Conservation (phyloP, 495 filamentous ascomycete genomes). For the Penicillium subrubescens region DNA sequence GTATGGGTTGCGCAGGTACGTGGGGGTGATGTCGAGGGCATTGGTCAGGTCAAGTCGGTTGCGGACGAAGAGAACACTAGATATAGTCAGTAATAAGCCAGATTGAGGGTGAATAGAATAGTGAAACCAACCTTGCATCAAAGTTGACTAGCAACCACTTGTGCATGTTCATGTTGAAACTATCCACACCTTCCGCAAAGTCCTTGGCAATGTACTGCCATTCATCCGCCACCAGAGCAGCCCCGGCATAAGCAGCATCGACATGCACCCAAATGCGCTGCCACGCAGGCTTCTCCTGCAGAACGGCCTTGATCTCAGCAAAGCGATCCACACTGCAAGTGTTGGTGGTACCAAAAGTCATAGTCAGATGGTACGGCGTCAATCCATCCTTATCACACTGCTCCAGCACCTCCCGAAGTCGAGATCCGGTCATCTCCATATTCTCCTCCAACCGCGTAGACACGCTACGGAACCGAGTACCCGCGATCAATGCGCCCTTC, state of each 20-base stretch:
- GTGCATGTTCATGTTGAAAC: conserved; percentile 95
- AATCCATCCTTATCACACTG: conserved; percentile 65
- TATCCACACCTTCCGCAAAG: conserved; percentile 70
- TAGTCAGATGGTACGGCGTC: conserved; percentile 82
- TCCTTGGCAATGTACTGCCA: conserved; percentile 68
- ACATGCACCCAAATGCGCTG: conserved; percentile 85
- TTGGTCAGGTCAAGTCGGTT: conserved; percentile 73
- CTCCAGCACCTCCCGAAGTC: conserved; percentile 61
- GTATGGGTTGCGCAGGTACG: conserved; percentile 80
- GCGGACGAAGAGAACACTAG: conserved; percentile 74
- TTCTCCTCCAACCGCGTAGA: conserved; percentile 60
- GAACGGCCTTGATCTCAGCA: conserved; percentile 63
- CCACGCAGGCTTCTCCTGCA: conserved; percentile 60
- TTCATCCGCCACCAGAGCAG: conserved; percentile 78
- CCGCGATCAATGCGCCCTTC: conserved; percentile 86
- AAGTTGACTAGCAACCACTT: conserved; percentile 98
- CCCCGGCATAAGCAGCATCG: conserved; percentile 94
- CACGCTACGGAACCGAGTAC: conserved; percentile 73
- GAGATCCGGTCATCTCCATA: conserved; percentile 69
- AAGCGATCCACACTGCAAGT: conserved; percentile 88
- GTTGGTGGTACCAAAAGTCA: conserved; percentile 85
- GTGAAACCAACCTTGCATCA: conserved; percentile 63
- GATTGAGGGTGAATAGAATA: neutral
- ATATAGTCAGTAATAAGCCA: neutral
- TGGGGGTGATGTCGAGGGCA: conserved; percentile 78